Evolutionary conservation across 441 rosid species (phyloP).

Genomic region (Brassica balearica): DNA sequence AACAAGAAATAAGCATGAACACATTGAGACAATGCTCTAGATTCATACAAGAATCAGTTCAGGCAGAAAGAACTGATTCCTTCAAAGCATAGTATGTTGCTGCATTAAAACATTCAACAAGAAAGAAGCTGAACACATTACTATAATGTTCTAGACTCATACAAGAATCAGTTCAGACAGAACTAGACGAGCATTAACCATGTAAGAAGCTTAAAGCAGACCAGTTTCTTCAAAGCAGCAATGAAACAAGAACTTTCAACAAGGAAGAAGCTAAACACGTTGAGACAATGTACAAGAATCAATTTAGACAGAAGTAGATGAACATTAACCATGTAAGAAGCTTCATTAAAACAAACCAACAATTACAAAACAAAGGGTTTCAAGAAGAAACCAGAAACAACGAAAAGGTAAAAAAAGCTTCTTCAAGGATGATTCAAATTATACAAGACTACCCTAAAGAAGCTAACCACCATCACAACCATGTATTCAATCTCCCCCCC

Average conservation of each 20-base stretch:
- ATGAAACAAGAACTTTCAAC: neutral
- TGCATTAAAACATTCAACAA: neutral
- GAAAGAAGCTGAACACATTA: neutral
- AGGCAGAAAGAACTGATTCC: neutral
- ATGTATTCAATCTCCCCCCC: neutral
- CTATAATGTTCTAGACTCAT: neutral
- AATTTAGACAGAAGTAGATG: neutral
- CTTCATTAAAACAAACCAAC: constrained; percentile 35
- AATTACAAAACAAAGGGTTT: constrained; percentile 34
- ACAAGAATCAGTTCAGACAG: neutral
- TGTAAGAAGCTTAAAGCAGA: constrained; percentile 19
- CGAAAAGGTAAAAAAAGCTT: neutral
- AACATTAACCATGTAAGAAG: constrained; percentile 28
- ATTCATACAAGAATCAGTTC: neutral
- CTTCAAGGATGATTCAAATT: constrained; percentile 43
- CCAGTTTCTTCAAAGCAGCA: too few relatives aligned
- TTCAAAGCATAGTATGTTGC: neutral
- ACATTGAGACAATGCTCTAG: neutral
- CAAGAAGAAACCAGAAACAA: constrained; percentile 26
- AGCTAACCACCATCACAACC: constrained; percentile 32
- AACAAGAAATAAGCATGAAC: constrained; percentile 10
- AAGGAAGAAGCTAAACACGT: constrained; percentile 1
- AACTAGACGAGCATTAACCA: constrained; percentile 1
- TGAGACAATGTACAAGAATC: neutral
- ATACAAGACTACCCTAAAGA: constrained; percentile 46